A percentile compares a stretch with the other conserved stretches of the same genome.
Evolutionary conservation across 805 yeast species (phyloP).

Genomic region (Starmera amethionina): DNA sequence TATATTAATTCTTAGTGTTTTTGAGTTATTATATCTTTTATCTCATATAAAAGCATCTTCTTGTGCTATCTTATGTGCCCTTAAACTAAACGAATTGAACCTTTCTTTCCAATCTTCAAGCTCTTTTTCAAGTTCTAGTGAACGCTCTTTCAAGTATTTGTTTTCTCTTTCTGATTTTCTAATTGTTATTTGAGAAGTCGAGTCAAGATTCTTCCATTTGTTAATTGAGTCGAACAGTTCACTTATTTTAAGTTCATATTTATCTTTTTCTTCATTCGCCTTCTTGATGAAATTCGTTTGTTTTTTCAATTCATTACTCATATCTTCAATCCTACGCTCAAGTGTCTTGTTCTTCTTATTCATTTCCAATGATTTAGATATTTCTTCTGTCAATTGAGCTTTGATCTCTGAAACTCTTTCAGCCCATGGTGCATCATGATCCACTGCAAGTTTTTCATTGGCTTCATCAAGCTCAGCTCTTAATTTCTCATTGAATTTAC

Average conservation of each 20-base stretch:
- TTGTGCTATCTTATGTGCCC: slow-evolving; percentile 9
- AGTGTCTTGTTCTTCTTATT: slow-evolving; percentile 38
- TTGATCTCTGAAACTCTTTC: slow-evolving; percentile 45
- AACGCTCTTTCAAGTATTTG: slow-evolving; percentile 41
- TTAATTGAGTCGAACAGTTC: slow-evolving; percentile 35
- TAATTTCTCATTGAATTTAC: slow-evolving; percentile 43
- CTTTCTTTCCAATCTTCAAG: slow-evolving; percentile 43
- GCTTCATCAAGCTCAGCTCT: slow-evolving; percentile 32
- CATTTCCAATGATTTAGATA: slow-evolving; percentile 39
- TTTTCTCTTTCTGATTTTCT: slow-evolving; percentile 48
- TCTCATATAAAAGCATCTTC: slow-evolving; percentile 18
- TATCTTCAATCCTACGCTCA: slow-evolving; percentile 44
- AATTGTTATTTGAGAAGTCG: slow-evolving; percentile 31
- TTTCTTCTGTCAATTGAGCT: slow-evolving; percentile 34
- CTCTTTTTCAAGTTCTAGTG: slow-evolving; percentile 45
- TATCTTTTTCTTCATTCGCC: slow-evolving; percentile 50
- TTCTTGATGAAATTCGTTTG: slow-evolving; percentile 39
- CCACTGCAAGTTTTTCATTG: slow-evolving; percentile 38
- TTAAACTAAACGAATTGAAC: slow-evolving; percentile 17
- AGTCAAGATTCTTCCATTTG: slow-evolving; percentile 32
- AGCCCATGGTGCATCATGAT: slow-evolving; percentile 51
- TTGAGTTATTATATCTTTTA: background rate
- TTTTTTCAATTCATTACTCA: slow-evolving; percentile 40
- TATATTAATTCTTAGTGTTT: background rate
- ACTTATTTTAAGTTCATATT: slow-evolving; percentile 39